Conservation (phyloP, 1,284 basidiomycete genomes). For the Testicularia cyperi region DNA sequence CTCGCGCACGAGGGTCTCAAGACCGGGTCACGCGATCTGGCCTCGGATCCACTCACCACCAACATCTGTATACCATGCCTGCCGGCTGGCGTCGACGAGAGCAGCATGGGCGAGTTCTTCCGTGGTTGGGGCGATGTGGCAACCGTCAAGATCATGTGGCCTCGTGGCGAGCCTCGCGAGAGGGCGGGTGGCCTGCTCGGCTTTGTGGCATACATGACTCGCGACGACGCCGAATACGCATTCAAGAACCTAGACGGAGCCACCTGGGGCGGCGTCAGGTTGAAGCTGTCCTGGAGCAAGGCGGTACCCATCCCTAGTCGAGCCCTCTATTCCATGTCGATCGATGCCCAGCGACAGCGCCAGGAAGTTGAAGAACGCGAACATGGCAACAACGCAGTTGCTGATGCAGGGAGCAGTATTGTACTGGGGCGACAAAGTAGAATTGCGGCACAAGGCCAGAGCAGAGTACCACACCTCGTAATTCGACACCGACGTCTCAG, state of each 20-base stretch:
- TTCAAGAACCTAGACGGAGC: slow-evolving; percentile 83
- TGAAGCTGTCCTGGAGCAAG: slow-evolving; percentile 93
- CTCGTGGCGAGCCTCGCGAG: slow-evolving; percentile 63
- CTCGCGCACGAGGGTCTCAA: slow-evolving; percentile 76
- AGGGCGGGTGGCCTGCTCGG: slow-evolving; percentile 78
- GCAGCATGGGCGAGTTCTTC: slow-evolving; percentile 80
- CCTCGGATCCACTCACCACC: slow-evolving; percentile 77
- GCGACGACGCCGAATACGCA: slow-evolving; percentile 83
- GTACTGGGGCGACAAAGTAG: too few relatives aligned
- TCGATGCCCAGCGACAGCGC: neutral
- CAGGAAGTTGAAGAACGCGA: neutral
- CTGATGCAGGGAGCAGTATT: too few relatives aligned
- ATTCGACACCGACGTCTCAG: neutral
- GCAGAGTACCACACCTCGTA: neutral
- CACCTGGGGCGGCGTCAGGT: slow-evolving; percentile 81
- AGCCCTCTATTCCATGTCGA: slow-evolving; percentile 17
- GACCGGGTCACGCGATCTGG: slow-evolving; percentile 77
- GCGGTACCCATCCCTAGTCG: slow-evolving; percentile 76
- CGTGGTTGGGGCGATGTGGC: slow-evolving; percentile 66
- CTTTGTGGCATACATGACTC: slow-evolving; percentile 92
- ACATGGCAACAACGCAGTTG: neutral
- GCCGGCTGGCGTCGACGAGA: slow-evolving; percentile 79
- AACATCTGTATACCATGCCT: slow-evolving; percentile 86
- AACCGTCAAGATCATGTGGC: slow-evolving; percentile 62
- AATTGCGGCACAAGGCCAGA: too few relatives aligned